Conservation (phyloP, 1,139 yeast species). For the Ogataea hybrid region DNA sequence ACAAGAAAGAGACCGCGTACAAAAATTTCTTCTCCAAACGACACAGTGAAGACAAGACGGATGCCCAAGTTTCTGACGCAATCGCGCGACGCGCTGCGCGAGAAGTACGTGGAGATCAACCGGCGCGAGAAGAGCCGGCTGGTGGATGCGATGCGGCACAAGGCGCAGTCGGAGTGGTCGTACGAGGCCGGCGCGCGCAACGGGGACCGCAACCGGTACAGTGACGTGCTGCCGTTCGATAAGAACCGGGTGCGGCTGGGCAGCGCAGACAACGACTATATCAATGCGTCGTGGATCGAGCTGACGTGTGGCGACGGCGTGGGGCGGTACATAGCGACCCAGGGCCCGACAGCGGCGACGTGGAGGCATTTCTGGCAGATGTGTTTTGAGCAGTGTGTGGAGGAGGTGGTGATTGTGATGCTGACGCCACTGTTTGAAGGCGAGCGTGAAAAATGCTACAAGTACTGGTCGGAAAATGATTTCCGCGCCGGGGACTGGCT, state of each 20-base stretch:
- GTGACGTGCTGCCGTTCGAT: slow-evolving; percentile 61
- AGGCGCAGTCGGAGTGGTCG: slow-evolving; percentile 16
- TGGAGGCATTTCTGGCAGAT: slow-evolving; percentile 81
- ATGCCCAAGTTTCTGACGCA: slow-evolving; percentile 22
- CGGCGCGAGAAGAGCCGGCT: slow-evolving; percentile 17
- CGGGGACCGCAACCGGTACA: slow-evolving; percentile 43
- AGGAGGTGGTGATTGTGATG: slow-evolving; percentile 70
- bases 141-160: slow-evolving; percentile 17
- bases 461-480: slow-evolving; percentile 64
- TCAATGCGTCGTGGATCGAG: slow-evolving; percentile 46
- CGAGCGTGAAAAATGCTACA: slow-evolving; percentile 59
- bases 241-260: slow-evolving; percentile 47
- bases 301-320: slow-evolving; percentile 23
- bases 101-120: slow-evolving; percentile 15
- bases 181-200: slow-evolving; percentile 10
- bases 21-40: not conserved
- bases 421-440: slow-evolving; percentile 75
- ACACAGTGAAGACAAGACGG: slow-evolving; percentile 1
- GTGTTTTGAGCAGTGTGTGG: slow-evolving; percentile 47
- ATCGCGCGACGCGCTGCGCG: slow-evolving; percentile 17
- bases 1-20: slow-evolving; percentile 3
- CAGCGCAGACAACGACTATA: slow-evolving; percentile 34
- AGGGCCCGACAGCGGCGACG: slow-evolving; percentile 70
- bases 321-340: slow-evolving; percentile 52
- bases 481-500: slow-evolving; percentile 11